A percentile compares a stretch with the other conserved stretches of the same genome.
Evolutionary conservation across 1,139 yeast genomes (phyloP).

Genomic region (Diutina siamensis): DNA sequence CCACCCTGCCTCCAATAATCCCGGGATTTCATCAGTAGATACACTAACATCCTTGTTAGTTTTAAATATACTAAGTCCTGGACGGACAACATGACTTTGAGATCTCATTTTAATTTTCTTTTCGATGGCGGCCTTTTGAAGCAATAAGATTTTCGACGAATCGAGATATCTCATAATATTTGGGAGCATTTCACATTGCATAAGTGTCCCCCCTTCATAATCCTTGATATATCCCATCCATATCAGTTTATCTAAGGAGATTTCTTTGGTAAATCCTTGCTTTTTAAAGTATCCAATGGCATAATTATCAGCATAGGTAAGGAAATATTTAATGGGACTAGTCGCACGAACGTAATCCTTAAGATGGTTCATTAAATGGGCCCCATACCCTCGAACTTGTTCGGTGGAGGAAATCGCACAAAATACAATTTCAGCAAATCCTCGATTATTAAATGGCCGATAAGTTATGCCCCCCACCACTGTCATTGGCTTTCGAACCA

Average conservation of each 20-base stretch:
- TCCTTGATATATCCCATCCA: slow-evolving; percentile 99
- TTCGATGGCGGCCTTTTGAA: slow-evolving; percentile 87
- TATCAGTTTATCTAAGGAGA: slow-evolving; percentile 66
- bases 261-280: slow-evolving; percentile 95
- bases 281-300: slow-evolving; percentile 97
- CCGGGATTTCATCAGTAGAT: slow-evolving; percentile 68
- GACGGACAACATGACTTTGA: slow-evolving; percentile 65
- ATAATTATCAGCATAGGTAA: slow-evolving; percentile 96
- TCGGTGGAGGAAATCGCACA: slow-evolving; percentile 97
- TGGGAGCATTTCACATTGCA: slow-evolving; percentile 96
- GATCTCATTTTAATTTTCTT: slow-evolving; percentile 74
- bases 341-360: slow-evolving; percentile 92
- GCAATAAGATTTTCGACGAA: slow-evolving; percentile 68
- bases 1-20: slow-evolving; percentile 91
- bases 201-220: slow-evolving; percentile 96
- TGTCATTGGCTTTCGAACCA: slow-evolving; percentile 80
- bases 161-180: slow-evolving; percentile 71
- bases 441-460: slow-evolving; percentile 81
- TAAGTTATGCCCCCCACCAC: slow-evolving; percentile 98
- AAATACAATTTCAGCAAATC: slow-evolving; percentile 95
- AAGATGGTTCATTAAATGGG: slow-evolving; percentile 94
- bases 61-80: slow-evolving; percentile 69
- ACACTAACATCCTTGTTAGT: slow-evolving; percentile 23
- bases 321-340: slow-evolving; percentile 72
- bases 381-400: slow-evolving; percentile 97